Percentiles rank a stretch among this genome's conserved stretches.
Conservation (phyloP, 192 early-diverging fungal species). For the Phlyctochytrium arcticum region DNA sequence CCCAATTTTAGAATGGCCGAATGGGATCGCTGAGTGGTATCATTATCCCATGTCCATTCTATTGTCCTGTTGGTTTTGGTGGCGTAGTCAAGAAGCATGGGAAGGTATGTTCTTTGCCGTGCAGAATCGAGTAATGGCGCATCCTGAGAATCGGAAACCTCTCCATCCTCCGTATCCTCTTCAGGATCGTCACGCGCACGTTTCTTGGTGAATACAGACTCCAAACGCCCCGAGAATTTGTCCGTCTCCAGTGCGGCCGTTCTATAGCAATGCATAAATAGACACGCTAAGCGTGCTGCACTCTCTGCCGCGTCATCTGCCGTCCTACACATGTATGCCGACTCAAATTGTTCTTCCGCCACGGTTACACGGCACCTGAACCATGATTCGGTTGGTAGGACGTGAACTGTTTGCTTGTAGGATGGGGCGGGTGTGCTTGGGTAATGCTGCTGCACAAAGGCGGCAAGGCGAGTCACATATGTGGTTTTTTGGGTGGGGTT, state of each 20-base stretch:
- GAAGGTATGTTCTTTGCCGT: neutral
- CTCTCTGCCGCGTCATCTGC: conserved; percentile 7
- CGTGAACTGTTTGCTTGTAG: neutral
- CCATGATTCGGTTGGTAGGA: neutral
- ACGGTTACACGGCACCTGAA: conserved; percentile 15
- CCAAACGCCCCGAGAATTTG: conserved; percentile 12
- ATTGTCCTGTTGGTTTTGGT: neutral
- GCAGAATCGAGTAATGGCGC: neutral
- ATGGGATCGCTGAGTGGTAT: neutral
- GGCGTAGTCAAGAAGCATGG: neutral
- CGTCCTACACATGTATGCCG: neutral
- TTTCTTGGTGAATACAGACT: conserved; percentile 3
- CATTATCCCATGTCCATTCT: neutral
- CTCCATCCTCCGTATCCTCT: conserved; percentile 6
- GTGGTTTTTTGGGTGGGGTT: neutral
- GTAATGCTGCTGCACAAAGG: conserved; percentile 3
- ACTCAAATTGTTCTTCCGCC: conserved; percentile 11
- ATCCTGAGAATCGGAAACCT: neutral
- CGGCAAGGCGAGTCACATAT: neutral
- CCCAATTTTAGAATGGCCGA: neutral
- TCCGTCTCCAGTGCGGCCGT: conserved; percentile 7
- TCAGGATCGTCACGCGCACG: neutral
- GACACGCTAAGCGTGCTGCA: conserved; percentile 5
- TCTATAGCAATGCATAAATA: conserved; percentile 10
- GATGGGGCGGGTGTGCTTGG: neutral